phyloP scores from a whole-genome alignment of 2,329 filamentous ascomycete species.

The Hymenoscyphus fructigenus region DNA sequence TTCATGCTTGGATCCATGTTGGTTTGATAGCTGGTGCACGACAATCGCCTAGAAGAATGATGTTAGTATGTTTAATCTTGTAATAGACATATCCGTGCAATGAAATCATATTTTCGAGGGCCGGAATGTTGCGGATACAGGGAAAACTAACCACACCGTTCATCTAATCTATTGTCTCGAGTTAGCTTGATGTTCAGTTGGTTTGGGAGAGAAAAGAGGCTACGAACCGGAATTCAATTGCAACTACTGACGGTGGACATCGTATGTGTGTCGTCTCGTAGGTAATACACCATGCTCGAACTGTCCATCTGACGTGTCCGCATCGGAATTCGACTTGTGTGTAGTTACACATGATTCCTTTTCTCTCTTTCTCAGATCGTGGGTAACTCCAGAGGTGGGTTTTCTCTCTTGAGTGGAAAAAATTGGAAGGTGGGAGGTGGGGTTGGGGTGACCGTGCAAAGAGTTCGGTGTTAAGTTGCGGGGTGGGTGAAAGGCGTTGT shows the following conservation, averaged over 20 bases:
- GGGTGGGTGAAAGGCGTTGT: neutral
- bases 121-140: neutral
- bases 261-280: slow-evolving; percentile 52
- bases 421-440: neutral
- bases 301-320: slow-evolving; percentile 53
- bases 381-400: neutral
- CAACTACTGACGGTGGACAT: slow-evolving; percentile 52
- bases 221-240: slow-evolving; percentile 32
- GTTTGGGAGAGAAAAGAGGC: slow-evolving; percentile 1
- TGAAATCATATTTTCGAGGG: neutral
- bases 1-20: slow-evolving; percentile 19
- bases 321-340: slow-evolving; percentile 58
- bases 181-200: slow-evolving; percentile 8
- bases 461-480: neutral
- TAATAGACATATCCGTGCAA: neutral
- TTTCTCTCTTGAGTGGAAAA: neutral
- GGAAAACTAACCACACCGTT: slow-evolving; percentile 31
- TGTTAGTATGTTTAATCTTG: slow-evolving; percentile 5
- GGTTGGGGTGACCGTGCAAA: neutral
- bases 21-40: slow-evolving; percentile 27
- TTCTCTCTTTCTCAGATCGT: neutral
- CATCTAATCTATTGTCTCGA: slow-evolving; percentile 29
- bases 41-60: slow-evolving; percentile 26
- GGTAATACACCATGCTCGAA: slow-evolving; percentile 52
- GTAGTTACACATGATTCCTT: slow-evolving; percentile 54